Evolutionary conservation across 2,329 filamentous ascomycete genomes (phyloP), one percentile per base, ranked within the genome.

Genomic region (Trichoderma citrinoviride): DNA sequence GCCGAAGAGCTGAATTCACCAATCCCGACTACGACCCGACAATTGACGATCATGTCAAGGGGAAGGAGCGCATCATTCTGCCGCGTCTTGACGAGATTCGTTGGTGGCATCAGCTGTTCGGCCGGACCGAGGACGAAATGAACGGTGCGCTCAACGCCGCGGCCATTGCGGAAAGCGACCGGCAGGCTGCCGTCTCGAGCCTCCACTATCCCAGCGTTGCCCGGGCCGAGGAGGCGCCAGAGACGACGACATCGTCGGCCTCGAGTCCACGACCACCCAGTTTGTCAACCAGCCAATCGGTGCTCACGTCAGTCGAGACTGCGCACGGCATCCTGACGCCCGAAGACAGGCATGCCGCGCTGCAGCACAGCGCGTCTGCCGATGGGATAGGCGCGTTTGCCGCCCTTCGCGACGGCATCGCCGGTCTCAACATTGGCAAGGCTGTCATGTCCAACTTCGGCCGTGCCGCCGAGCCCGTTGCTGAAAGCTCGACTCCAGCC

Each of bases 91-190:
- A 85, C 14, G 89, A 96, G 67, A 85, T 95, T n/a, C 85, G 92
- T 66, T 99, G 95, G 95, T 99, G 95, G 95, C 84, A 89, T 69
- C 91, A 95, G 72, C 79, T 90, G 1, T 99, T 97, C 77, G 92
- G 92, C 53, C 86, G 93, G 37, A 88, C 88, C 3, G 92, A 97
- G 70, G 87, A 90, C 61, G 95, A 99, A 75, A 98, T 99, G 94
- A 99, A 99, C 71, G 87, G 86, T 0, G 80, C 84, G 41, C 77
- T 87, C 12, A 82, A 86, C 70, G 79, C 81, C 7, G 83, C 82
- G 3, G 82, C 83, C 17, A 81, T 82, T 3, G 82, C 82, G 7
- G 83, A 83, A 65, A 79, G 73, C 23, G 75, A 77, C 43, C 71
- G 77, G 1, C 73, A 74, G 60, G 74, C 75, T 14, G 77, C 76